A percentile compares a stretch with the other conserved stretches of the same genome.
Evolutionary conservation across 225 moss, liverwort and hornwort species (phyloP).

Genomic region (Physcomitrium patens): DNA sequence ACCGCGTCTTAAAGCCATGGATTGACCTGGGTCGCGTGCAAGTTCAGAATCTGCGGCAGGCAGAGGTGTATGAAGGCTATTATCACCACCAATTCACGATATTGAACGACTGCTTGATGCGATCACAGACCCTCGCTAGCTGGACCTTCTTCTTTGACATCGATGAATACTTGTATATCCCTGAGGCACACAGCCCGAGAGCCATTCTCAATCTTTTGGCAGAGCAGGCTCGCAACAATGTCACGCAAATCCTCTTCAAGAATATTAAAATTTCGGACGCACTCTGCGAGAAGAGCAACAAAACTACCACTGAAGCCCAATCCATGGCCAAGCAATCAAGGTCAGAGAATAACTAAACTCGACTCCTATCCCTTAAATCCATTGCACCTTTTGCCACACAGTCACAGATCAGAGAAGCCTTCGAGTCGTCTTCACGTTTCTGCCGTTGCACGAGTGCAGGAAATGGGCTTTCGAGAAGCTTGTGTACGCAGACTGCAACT

Average conservation of each 20-base stretch:
- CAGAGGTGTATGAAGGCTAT: conserved; percentile 38
- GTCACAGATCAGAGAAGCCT: too few relatives aligned
- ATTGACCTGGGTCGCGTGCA: conserved; percentile 32
- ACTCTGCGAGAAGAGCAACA: conserved; percentile 28
- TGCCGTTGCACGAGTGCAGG: conserved; percentile 14
- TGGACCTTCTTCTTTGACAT: conserved; percentile 63
- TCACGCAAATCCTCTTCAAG: conserved; percentile 44
- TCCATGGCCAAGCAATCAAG: conserved; percentile 28
- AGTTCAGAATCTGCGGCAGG: conserved; percentile 41
- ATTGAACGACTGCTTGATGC: conserved; percentile 56
- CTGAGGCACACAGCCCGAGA: background rate
- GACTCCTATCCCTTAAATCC: too few relatives aligned
- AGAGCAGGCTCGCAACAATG: conserved; percentile 10
- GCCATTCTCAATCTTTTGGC: background rate
- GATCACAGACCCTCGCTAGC: conserved; percentile 42
- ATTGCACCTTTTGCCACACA: too few relatives aligned
- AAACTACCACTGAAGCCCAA: background rate
- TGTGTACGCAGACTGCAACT: conserved; percentile 45
- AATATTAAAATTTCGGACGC: conserved; percentile 35
- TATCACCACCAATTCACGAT: conserved; percentile 46
- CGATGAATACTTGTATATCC: conserved; percentile 44
- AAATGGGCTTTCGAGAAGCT: conserved; percentile 61
- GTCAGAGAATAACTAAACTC: background rate
- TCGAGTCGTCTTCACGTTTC: too few relatives aligned
- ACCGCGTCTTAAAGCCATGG: conserved; percentile 47